These are phyloP conservation scores for Alternaria gansuensis DNA, from an alignment of 2,329 filamentous ascomycete species.

Conservation along the genomic window DNA sequence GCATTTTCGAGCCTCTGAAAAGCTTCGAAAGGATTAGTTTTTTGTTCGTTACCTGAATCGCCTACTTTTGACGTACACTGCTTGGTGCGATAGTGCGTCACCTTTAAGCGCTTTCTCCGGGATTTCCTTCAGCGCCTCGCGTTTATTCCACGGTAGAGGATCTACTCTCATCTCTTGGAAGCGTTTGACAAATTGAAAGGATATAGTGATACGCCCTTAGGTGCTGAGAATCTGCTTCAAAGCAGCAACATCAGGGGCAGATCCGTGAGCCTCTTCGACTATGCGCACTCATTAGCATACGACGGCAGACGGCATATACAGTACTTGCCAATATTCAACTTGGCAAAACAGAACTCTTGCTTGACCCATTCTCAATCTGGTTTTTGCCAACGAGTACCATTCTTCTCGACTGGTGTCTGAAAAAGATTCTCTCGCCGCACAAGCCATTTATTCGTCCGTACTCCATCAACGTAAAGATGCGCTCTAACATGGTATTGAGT, in stretches of 20 bases:
- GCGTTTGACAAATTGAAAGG: neutral
- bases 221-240: neutral
- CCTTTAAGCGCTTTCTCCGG: conserved; percentile 25
- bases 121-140: neutral
- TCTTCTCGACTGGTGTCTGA: neutral
- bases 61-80: conserved; percentile 11
- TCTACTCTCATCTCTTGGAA: neutral
- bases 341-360: conserved; percentile 16
- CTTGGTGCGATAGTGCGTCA: conserved; percentile 22
- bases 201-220: neutral
- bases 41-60: neutral
- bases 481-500: neutral
- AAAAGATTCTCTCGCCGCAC: neutral
- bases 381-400: neutral
- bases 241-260: neutral
- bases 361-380: neutral
- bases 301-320: neutral
- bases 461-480: neutral
- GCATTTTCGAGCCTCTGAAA: neutral
- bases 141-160: neutral
- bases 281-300: neutral
- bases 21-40: neutral
- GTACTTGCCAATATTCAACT: conserved; percentile 21
- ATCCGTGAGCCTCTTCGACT: conserved; percentile 8
- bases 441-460: neutral